Evolutionary conservation across 768 basidiomycete species (phyloP).

Genomic region (Tephrocybe sp.): DNA sequence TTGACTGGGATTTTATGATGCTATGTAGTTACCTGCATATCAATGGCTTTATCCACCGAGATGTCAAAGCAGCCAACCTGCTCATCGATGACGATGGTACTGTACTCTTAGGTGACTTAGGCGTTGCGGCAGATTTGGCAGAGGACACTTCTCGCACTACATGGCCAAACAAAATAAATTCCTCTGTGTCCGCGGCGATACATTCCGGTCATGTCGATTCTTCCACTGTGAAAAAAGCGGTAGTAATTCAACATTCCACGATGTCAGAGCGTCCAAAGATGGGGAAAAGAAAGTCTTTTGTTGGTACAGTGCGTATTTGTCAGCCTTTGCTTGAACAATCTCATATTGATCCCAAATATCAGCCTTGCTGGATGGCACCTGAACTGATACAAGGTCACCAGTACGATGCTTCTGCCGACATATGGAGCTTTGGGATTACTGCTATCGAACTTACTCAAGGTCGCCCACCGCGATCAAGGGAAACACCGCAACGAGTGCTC

Average conservation of each 20-base stretch:
- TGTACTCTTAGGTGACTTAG: constrained; percentile 88
- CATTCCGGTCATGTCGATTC: constrained; percentile 15
- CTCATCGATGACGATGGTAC: constrained; percentile 90
- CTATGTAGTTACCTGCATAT: constrained; percentile 74
- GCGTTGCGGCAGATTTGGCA: constrained; percentile 82
- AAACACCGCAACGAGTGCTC: constrained; percentile 70
- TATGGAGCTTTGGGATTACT: constrained; percentile 98
- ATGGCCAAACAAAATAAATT: constrained; percentile 23
- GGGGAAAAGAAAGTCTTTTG: constrained; percentile 88
- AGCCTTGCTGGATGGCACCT: constrained; percentile 98
- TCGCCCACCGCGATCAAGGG: constrained; percentile 78
- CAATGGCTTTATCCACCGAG: constrained; percentile 91
- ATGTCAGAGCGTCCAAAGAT: constrained; percentile 38
- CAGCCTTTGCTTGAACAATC: neutral
- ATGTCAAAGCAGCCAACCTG: constrained; percentile 92
- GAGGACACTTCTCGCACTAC: constrained; percentile 50
- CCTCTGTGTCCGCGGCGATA: constrained; percentile 28
- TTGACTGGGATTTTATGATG: neutral
- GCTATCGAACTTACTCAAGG: constrained; percentile 88
- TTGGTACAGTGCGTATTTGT: constrained; percentile 69
- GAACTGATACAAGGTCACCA: constrained; percentile 83
- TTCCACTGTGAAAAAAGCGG: constrained; percentile 24
- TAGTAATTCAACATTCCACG: constrained; percentile 31
- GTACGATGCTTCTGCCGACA: constrained; percentile 87
- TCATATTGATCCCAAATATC: neutral